Evolutionary conservation across 495 filamentous ascomycete genomes (phyloP), one percentile per base, ranked within the genome.

Genomic region (Lentithecium fluviatile): DNA sequence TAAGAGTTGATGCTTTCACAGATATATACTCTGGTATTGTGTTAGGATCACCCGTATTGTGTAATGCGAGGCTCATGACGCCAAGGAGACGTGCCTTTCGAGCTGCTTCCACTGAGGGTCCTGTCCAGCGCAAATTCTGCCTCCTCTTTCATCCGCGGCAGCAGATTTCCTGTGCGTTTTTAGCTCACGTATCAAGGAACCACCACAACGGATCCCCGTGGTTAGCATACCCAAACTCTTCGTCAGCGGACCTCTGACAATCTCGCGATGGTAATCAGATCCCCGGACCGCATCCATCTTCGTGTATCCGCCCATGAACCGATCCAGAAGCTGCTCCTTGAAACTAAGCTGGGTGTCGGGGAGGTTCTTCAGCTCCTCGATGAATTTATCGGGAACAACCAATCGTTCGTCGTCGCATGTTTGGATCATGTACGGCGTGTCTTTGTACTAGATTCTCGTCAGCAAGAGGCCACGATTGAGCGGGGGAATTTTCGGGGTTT

Each of bases 121-220:
- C 19, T n/a, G 1, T 12, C 4, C 1, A 47, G 45, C 10, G n/a
- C 45, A 19, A 47, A 23, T 19, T 47, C 19, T n/a, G 45, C 45
- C 19, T 47, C 45, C 25, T 47, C 45, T 47, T 47, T 47, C 45
- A 47, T 47, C 20, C 21, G 45, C 45, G 45, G 45, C 10, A 47
- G 20, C 20, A 47, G 11, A n/a, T 23, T 47, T 23, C 45, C 45
- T 47, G 19, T 24, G 3, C 20, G 10, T 17, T 4, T 19, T n/a
- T n/a, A n/a, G n/a, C n/a, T n/a, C n/a, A n/a, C n/a, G n/a, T n/a
- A n/a, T n/a, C n/a, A n/a, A n/a, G n/a, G n/a, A n/a, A n/a, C n/a
- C n/a, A n/a, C n/a, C n/a, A n/a, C n/a, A n/a, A n/a, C n/a, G n/a
- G n/a, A n/a, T 32, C 29, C 29, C 29, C 29, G 29, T 32, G 29